Percentiles rank a stretch among this genome's conserved stretches.
These are phyloP conservation scores for Acorus gramineus DNA, from an alignment of 106 monocot genomes.

Conservation along the genomic window DNA sequence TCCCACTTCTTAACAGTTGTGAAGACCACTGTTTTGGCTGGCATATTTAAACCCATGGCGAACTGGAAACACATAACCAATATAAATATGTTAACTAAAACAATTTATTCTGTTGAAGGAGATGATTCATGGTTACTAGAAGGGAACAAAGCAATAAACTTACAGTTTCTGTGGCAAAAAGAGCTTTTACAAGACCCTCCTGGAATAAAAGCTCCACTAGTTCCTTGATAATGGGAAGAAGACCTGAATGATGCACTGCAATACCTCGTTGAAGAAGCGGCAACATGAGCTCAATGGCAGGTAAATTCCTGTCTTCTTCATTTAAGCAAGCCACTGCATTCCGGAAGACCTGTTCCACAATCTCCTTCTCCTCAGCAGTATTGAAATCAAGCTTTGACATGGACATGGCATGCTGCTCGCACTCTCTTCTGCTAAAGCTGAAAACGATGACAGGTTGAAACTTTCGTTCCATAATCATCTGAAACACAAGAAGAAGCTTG, in stretches of 20 bases:
- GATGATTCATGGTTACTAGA: background rate
- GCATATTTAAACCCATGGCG: conserved; percentile 99
- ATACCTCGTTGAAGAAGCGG: conserved; percentile 94
- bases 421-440: conserved; percentile 98
- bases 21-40: conserved; percentile 97
- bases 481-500: conserved; percentile 5
- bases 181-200: conserved; percentile 98
- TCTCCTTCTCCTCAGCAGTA: conserved; percentile 67
- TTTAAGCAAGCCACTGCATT: conserved; percentile 76
- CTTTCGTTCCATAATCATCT: conserved; percentile 99
- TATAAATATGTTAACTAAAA: background rate
- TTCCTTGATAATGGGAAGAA: conserved; percentile 96
- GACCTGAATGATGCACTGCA: conserved; percentile 98
- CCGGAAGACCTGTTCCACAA: conserved; percentile 76
- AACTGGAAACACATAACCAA: conserved; percentile 38
- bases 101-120: background rate
- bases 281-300: conserved; percentile 91
- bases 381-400: conserved; percentile 99
- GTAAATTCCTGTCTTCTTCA: conserved; percentile 90
- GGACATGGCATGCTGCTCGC: conserved; percentile 93
- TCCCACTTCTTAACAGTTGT: conserved; percentile 98
- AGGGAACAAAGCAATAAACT: conserved; percentile 10
- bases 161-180: conserved; percentile 99
- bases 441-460: conserved; percentile 98
- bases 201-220: conserved; percentile 97